Evolutionary conservation across 1,284 basidiomycete genomes (phyloP), one percentile per base, ranked within the genome.

Genomic region (Agroathelia rolfsii): DNA sequence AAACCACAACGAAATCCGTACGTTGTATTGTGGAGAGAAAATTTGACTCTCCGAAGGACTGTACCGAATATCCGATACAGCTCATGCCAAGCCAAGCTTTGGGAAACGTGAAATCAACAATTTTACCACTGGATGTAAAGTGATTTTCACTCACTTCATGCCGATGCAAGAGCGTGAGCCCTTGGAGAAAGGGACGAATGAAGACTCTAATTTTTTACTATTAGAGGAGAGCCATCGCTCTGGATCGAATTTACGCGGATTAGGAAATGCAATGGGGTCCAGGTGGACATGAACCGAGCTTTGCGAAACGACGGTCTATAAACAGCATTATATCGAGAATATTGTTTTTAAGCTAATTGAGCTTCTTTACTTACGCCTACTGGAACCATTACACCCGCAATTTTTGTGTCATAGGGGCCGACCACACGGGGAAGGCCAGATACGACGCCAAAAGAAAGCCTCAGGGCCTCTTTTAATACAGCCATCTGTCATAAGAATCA

Each of bases 71-170:
- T 46, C 10, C 61, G 38, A 38, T 55, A 58, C 16, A 60, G 39
- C 38, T 62, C 59, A 35, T 55, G 57, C 48, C 53, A 61, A 5
- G 51, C 58, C 16, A 62, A 46, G 35, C 58, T 60, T n/a, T n/a
- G n/a, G n/a, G n/a, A n/a, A n/a, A n/a, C n/a, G n/a, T n/a, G n/a
- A n/a, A n/a, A n/a, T n/a, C n/a, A n/a, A n/a, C n/a, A n/a, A n/a
- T n/a, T n/a, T n/a, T n/a, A n/a, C n/a, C n/a, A n/a, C n/a, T n/a
- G n/a, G n/a, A n/a, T n/a, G n/a, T n/a, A n/a, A n/a, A n/a, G n/a
- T n/a, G n/a, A n/a, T n/a, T n/a, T n/a, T n/a, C n/a, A n/a, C 54
- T 13, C 28, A 61, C 58, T 61, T 61, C 16, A 50, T 48, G 4
- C 56, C 58, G 11, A 59, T 38, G 32, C 58, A 62, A 46, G 49